These are phyloP conservation scores for Crataegus laevigata DNA, from an alignment of 306 rosid species.

Conservation along the genomic window DNA sequence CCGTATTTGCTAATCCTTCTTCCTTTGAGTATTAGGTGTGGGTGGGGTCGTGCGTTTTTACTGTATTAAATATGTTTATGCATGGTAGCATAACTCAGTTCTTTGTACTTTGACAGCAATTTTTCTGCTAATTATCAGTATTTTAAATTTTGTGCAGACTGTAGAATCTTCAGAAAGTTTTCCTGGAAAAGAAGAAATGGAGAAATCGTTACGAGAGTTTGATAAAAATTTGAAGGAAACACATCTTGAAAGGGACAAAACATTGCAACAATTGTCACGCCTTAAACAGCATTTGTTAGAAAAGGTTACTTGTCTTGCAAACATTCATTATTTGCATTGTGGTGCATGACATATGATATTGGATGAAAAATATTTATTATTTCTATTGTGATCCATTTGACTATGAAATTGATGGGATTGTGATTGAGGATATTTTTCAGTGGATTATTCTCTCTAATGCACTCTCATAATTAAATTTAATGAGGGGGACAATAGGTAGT, in stretches of 20 bases:
- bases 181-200: constrained; percentile 78
- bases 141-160: constrained; percentile 24
- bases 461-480: too few relatives aligned
- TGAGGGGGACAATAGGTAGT: neutral
- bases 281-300: constrained; percentile 96
- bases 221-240: constrained; percentile 64
- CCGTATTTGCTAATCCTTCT: neutral
- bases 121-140: neutral
- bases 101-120: neutral
- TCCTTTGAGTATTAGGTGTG: neutral
- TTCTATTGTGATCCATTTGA: neutral
- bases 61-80: neutral
- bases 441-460: neutral
- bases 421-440: neutral
- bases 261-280: constrained; percentile 65
- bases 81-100: neutral
- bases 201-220: constrained; percentile 48
- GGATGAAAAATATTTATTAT: neutral
- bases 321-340: neutral
- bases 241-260: constrained; percentile 69
- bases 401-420: neutral
- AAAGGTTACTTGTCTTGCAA: constrained; percentile 45
- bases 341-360: neutral
- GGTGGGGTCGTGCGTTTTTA: neutral
- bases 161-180: constrained; percentile 45